phyloP scores from a whole-genome alignment of 305 asterid genomes.

The Striga hermonthica region DNA sequence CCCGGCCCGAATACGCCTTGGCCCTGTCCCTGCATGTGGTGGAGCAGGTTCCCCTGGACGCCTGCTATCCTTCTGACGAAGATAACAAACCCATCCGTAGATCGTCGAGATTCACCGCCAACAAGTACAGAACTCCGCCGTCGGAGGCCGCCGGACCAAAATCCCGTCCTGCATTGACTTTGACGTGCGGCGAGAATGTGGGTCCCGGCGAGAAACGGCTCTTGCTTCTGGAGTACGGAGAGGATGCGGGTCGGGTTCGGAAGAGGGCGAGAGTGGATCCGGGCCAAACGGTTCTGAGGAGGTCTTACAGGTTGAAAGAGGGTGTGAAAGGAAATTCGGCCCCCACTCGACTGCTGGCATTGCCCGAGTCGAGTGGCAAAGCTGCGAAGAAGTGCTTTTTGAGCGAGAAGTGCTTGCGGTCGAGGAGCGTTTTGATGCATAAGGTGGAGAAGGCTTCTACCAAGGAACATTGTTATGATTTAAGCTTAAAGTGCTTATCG shows the following conservation, averaged over 20 bases:
- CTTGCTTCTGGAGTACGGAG: constrained; percentile 26
- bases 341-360: constrained; percentile 25
- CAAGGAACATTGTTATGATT: background rate
- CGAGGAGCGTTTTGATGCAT: constrained; percentile 4
- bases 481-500: background rate
- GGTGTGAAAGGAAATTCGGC: constrained; percentile 30
- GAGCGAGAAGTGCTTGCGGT: constrained; percentile 30
- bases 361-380: constrained; percentile 32
- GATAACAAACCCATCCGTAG: constrained; percentile 31
- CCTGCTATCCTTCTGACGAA: constrained; percentile 28
- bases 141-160: background rate
- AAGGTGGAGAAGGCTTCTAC: constrained; percentile 15
- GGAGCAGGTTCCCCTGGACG: constrained; percentile 33
- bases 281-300: constrained; percentile 14
- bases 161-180: constrained; percentile 34
- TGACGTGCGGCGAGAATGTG: constrained; percentile 9
- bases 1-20: constrained; percentile 37
- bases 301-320: constrained; percentile 33
- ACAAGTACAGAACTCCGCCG: constrained; percentile 34
- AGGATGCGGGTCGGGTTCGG: constrained; percentile 25
- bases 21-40: constrained; percentile 43
- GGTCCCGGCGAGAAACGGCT: constrained; percentile 34
- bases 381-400: constrained; percentile 24
- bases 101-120: constrained; percentile 41
- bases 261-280: constrained; percentile 28